A percentile compares a stretch with the other conserved stretches of the same genome.
These are phyloP conservation scores for Colletotrichum coccodes DNA, from an alignment of 2,329 filamentous ascomycete genomes.

Conservation along the genomic window DNA sequence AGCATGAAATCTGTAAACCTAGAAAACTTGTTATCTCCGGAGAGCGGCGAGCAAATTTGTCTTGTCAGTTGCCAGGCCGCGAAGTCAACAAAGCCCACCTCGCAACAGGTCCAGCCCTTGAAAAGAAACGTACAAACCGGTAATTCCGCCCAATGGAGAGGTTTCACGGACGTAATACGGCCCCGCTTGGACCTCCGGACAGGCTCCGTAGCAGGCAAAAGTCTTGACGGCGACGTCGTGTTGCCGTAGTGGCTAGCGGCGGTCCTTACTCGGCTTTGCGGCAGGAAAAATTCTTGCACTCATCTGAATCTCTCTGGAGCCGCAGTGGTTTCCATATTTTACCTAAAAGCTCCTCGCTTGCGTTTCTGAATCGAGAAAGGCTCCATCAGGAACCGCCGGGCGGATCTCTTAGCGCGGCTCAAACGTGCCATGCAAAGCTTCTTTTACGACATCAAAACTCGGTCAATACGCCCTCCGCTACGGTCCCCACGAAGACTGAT, in stretches of 20 bases:
- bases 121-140: background rate
- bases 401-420: conserved; percentile 29
- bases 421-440: conserved; percentile 30
- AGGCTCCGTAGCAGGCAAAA: background rate
- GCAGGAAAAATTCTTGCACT: conserved; percentile 18
- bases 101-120: background rate
- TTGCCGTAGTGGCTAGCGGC: conserved; percentile 20
- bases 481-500: conserved; percentile 5
- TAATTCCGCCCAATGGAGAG: background rate
- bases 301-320: conserved; percentile 19
- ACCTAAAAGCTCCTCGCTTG: conserved; percentile 28
- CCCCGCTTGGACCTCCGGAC: background rate
- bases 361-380: conserved; percentile 17
- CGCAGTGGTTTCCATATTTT: conserved; percentile 22
- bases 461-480: conserved; percentile 11
- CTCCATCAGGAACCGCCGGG: conserved; percentile 12
- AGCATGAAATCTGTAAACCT: background rate
- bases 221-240: background rate
- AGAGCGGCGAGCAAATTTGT: background rate
- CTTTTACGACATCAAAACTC: conserved; percentile 32
- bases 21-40: background rate
- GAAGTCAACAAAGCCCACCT: background rate
- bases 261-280: conserved; percentile 31
- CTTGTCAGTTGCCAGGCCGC: background rate
- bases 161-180: conserved; percentile 14